Evolutionary conservation across 73 alveolate genomes (phyloP).

Genomic region (Paramecium octaurelia): DNA sequence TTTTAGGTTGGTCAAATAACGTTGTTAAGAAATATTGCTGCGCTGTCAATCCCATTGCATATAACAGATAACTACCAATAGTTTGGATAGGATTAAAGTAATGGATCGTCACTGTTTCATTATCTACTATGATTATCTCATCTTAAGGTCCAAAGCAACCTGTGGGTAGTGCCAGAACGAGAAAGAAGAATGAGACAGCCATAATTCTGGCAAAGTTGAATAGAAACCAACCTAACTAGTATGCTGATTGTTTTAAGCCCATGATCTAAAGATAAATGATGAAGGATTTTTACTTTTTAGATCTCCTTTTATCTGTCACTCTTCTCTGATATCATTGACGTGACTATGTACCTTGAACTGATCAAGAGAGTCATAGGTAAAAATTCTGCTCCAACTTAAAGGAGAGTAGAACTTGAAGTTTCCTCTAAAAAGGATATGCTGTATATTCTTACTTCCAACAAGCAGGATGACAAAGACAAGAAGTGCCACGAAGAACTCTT

Average conservation of each 20-base stretch:
- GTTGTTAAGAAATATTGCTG: neutral
- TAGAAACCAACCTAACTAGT: conserved; percentile 14
- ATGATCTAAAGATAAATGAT: neutral
- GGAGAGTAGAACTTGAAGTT: neutral
- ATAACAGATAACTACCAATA: neutral
- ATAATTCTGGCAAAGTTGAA: neutral
- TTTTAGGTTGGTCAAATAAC: conserved; percentile 5
- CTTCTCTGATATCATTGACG: conserved; percentile 40
- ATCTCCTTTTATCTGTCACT: conserved; percentile 39
- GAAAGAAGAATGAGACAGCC: neutral
- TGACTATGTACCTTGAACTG: neutral
- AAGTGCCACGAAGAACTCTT: neutral
- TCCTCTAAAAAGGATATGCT: neutral
- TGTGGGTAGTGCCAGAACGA: neutral
- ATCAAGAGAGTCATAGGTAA: conserved; percentile 13
- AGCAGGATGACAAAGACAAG: neutral
- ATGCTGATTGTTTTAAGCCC: conserved; percentile 33
- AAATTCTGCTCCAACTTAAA: neutral
- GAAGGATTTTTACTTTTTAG: neutral
- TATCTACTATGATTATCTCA: neutral
- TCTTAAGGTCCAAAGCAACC: neutral
- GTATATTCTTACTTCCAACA: neutral
- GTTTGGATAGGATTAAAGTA: neutral
- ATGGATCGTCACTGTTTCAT: neutral
- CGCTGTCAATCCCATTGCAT: neutral